Base-by-base conservation (phyloP, 2,329 filamentous ascomycete species). In the Colletotrichum tofieldiae region DNA sequence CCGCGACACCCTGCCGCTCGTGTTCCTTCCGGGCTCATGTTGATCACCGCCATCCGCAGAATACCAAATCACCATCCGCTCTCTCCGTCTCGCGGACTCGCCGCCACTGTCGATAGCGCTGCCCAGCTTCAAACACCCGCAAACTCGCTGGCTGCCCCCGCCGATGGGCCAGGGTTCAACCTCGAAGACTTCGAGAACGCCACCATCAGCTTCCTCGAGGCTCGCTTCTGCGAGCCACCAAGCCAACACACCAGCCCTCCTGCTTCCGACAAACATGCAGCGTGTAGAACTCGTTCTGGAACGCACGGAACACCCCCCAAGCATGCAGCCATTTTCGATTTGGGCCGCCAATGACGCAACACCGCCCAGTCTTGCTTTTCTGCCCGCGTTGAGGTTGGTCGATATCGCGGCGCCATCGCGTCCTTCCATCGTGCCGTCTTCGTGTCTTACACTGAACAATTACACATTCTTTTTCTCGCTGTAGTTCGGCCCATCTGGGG, bases 381-480 rank as follows among this genome's bases (percentile, higher is more conserved):
- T 37, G 45, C 63, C 32, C 23, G 67, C 49, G 23, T 54, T 23
- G 6, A 26, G n/a, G 16, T 51, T 61, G n/a, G 32, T 43, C 45
- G 39, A 61, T 62, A 49, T 56, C 49, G 49, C 63, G 55, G 29
- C 63, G 61, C 29, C 32, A 35, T 67, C 67, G 54, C 63, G 47
- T 56, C 26, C 29, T 26, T 52, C 54, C 23, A 32, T 49, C 26
- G n/a, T 29, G 20, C 43, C 43, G 52, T 18, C 37, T 16, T 59
- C 45, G 45, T 55, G 54, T 64, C 59, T 72, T 72, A 69, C 65
- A 65, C n/a, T 45, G 65, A 60, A 47, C 47, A 64, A 72, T 72
- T 65, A 69, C 69, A 60, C 65, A 72, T 64, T 64, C 65, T 72
- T 60, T 68, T 69, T 41, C 35, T 26, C 52, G 45, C 54, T 45